Evolutionary conservation across 441 rosid species (phyloP), one percentile per base, ranked within the genome.

Genomic region (Croton setiger): DNA sequence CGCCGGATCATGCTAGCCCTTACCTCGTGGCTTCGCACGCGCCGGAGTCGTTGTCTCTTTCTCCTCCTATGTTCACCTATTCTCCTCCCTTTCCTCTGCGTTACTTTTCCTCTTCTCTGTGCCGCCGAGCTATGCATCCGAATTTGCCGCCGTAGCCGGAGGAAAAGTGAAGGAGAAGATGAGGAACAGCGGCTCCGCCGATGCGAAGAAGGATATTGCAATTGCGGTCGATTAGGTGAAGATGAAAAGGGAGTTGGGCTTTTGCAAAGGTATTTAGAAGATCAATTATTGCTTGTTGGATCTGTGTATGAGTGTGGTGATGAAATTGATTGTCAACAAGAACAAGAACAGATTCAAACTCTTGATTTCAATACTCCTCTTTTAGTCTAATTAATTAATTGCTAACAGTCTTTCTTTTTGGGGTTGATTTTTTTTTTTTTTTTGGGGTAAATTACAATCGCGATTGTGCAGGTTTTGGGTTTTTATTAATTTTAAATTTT

Each of bases 221-320:
- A 81, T 18, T 73, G 72, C 58, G 44, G 35, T 59, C 43, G 69
- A 73, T 3, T 70, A 63, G 68, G 55, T 9, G 78, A 64, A 15
- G 82, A 62, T n/a, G 80, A 44, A 14, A 37, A 66, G n/a, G 85
- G 74, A 70, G 76, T 76, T 36, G 81, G 83, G 61, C 67, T 89
- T 73, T 78, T 87, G 57, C 83, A 83, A 52, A 80, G 91, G 76
- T 89, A 87, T 78, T 75, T 87, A 70, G 91, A 87, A 68, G 90
- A 89, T 84, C 91, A 86, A 74, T 57, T 85, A 71, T 58, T 72
- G 47, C 80, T 88, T 14, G 88, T 84, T 41, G 81, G 77, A 77
- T 81, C 86, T 31, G 73, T 80, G 37, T 83, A 75, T 60, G 86
- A 81, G 43, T 84, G 89, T 51, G 83, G 83, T 13, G 84, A 76